Evolutionary conservation across 2,329 filamentous ascomycete genomes (phyloP), one percentile per base, ranked within the genome.

Genomic region (Beauveria sp.): DNA sequence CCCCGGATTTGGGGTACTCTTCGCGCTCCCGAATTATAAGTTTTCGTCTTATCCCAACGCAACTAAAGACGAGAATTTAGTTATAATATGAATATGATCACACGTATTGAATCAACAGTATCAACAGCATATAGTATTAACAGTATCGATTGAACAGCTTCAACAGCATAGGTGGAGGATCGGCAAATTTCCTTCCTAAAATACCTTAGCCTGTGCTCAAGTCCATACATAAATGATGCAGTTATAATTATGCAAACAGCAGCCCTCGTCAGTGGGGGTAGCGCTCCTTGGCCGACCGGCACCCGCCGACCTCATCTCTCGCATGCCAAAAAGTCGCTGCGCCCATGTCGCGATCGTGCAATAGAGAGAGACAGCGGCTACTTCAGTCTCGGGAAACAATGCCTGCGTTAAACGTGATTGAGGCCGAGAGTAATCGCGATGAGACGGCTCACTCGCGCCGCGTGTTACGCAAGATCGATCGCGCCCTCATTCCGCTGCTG

Each of bases 401-500:
- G 57, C 7, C 47, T 30, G 38, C 38, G 6, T 24, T n/a, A 5
- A 26, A 40, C 16, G n/a, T 14, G 20, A 20, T 18, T 6, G 56
- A 26, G 16, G 47, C 24, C 2, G 28, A 60, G 14, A 22, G 42
- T 7, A 38, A 14, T 22, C 12, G 18, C n/a, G 42, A 60, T 43
- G 66, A 68, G 50, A 61, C 62, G 16, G 64, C 64, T 22, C 62
- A 66, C 57, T 68, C 67, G 10, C 73, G 71, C 47, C 71, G 68
- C 8, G 76, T 84, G 3, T 62, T 86, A 56, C 73, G 77, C 28
- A 85, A 85, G 69, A 85, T 86, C 62, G 84, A 86, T 67, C 72
- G 71, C 64, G 73, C 73, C 14, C 71, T 86, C 10, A 78, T 86
- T 5, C 82, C 84, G 0, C 70, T 86, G 12, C 70, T 86, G 10